Base-by-base conservation (phyloP, 257 asterid genomes). In the Jasminum sambac region DNA sequence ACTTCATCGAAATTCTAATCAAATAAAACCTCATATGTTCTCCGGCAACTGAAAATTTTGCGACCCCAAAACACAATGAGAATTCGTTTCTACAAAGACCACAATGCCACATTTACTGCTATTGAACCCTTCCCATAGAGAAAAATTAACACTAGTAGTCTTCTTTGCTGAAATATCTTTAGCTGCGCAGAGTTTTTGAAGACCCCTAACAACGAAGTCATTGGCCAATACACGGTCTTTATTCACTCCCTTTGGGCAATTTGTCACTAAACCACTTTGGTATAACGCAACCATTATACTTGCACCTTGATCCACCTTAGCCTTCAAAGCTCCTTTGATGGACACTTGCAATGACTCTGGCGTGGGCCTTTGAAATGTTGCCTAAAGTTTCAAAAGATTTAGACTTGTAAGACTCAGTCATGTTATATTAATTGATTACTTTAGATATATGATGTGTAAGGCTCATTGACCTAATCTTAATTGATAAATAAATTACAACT, bases 141-240 rank as follows among this genome's bases (percentile, higher is more conserved):
- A 38, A 30, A 92, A 92, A 37, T 40, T 80, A 21, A 86, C 81
- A 0, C 91, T 61, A 36, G 84, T 7, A 0, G 83, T 72, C 59
- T 90, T 92, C 88, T 80, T 90, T 10, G 88, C 78, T 4, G 91
- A 46, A 10, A 82, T 55, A 61, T 92, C 97, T 73, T 84, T 88
- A 41, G 87, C 83, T 16, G 79, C 82, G 74, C 96, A 83, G 63
- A 90, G 84, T 83, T 90, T 92, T 5, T 85, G 93, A 8, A 92
- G 91, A 65, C 83, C 78, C 52, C 98, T 73, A 44, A 90, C 98
- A 0, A 92, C 93, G 1, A 81, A 90, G 77, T 92, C 96, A 68
- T 92, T 88, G 13, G 93, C 90, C 25, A 92, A 65, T 46, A 92
- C 85, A 0, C 83, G 83, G 67, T 77, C 96, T 63, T 80, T 81